Base-by-base conservation (phyloP, 2,329 filamentous ascomycete genomes). In the Amauroascus niger region DNA sequence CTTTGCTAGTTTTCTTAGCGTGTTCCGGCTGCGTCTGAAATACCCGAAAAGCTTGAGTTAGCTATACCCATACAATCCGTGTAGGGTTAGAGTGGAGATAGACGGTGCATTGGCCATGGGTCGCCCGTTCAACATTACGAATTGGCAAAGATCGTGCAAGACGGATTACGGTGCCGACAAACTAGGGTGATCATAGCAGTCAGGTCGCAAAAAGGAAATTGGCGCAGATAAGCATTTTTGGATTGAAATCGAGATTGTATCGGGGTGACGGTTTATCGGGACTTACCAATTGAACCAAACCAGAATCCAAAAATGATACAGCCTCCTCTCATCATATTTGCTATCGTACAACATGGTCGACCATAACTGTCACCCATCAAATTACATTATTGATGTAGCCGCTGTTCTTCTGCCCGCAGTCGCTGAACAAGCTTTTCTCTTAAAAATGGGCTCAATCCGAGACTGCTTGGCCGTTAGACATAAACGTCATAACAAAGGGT, bases 361-460 rank as follows among this genome's bases (percentile, higher is more conserved):
- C 16, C 16, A 11, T 33, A 9, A n/a, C 13, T 14, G 22, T 24
- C 26, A 16, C 9, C 30, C 6, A 22, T 3, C 3, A 18, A 35
- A 35, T 16, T 3, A 1, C 11, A 40, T 44, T 45, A 52, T 7
- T 16, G 18, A 2, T 24, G 55, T 35, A 52, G 18, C 7, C 43
- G 37, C 59, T 61, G 60, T 62, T 60, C 70, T 55, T 65, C 58
- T 8, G 61, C 43, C 44, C 61, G 69, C 43, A 79, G 63, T 44
- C 69, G 70, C 58, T 77, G 67, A 6, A 78, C 68, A 30, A 79
- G 61, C 62, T 74, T 78, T 57, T 72, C 70, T 52, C 74, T 68
- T 28, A 79, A 61, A 52, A 76, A 79, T 26, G 69, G 71, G 48
- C 69, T 77, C 58, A 75, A 62, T 8, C 69, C 76, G 53, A 75